A percentile compares a stretch with the other conserved stretches of the same genome.
Conservation (phyloP, 768 basidiomycete species). For the Lactarius indigo region DNA sequence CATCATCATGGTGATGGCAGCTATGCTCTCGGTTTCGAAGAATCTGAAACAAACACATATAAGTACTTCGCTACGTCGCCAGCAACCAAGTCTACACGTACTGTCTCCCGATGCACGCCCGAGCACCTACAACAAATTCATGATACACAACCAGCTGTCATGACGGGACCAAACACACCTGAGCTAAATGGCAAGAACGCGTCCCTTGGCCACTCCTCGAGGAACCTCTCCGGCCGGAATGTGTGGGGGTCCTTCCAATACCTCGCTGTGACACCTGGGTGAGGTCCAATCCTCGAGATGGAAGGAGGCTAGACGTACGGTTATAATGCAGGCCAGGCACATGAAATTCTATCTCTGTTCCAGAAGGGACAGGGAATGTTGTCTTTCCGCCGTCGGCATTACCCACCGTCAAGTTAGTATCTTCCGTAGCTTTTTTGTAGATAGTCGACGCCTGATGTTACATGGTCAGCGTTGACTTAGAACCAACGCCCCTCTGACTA, state of each 20-base stretch:
- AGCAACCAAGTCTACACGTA: not conserved
- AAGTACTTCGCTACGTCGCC: not conserved
- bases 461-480: not conserved
- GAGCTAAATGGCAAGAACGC: constrained; percentile 34
- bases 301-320: constrained; percentile 32
- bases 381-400: constrained; percentile 39
- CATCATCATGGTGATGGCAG: constrained; percentile 44
- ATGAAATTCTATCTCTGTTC: constrained; percentile 37
- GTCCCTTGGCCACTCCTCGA: constrained; percentile 33
- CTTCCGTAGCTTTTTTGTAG: constrained; percentile 46
- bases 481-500: not conserved
- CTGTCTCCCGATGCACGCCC: constrained; percentile 28
- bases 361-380: constrained; percentile 43
- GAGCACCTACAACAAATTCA: constrained; percentile 10
- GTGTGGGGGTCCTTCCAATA: constrained; percentile 52
- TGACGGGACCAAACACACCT: constrained; percentile 8
- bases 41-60: constrained; percentile 34
- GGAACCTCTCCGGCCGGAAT: constrained; percentile 41
- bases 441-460: constrained; percentile 40
- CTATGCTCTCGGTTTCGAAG: constrained; percentile 47
- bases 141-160: not conserved
- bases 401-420: constrained; percentile 39
- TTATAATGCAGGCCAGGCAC: constrained; percentile 48
- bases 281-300: not conserved
- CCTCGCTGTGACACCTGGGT: constrained; percentile 36